Percentiles rank a stretch among this genome's conserved stretches.
Evolutionary conservation across 345 rosid species (phyloP).

Genomic region (Gossypium stocksii): DNA sequence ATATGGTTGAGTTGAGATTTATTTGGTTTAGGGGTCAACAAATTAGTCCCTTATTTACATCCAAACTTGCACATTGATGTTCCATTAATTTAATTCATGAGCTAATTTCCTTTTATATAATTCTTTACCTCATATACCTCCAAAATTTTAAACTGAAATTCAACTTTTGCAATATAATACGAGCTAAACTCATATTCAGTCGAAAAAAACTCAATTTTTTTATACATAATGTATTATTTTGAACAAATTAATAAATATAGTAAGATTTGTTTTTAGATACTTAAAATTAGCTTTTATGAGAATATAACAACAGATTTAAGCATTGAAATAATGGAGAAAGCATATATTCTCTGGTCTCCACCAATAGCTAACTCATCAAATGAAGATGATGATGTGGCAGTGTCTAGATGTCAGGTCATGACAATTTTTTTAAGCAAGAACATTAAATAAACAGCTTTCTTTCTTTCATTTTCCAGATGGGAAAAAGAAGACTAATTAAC

Average conservation of each 20-base stretch:
- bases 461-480: not conserved
- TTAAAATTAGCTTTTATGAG: not conserved
- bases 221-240: too few species aligned
- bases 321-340: conserved; percentile 3
- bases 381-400: not conserved
- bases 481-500: not conserved
- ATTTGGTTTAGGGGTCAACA: not conserved
- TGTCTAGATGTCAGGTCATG: not conserved
- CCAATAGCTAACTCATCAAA: conserved; percentile 5
- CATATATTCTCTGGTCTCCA: conserved; percentile 14
- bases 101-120: too few species aligned
- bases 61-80: not conserved
- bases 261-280: not conserved
- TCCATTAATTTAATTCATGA: not conserved
- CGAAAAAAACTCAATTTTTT: too few species aligned
- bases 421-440: not conserved
- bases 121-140: too few species aligned
- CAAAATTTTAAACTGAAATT: too few species aligned
- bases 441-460: not conserved
- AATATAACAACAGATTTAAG: not conserved
- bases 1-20: not conserved
- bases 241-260: too few species aligned
- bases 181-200: too few species aligned
- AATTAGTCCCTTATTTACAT: not conserved
- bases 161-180: too few species aligned